Conservation (phyloP, 768 basidiomycete species). For the Tephrocybe sp. region DNA sequence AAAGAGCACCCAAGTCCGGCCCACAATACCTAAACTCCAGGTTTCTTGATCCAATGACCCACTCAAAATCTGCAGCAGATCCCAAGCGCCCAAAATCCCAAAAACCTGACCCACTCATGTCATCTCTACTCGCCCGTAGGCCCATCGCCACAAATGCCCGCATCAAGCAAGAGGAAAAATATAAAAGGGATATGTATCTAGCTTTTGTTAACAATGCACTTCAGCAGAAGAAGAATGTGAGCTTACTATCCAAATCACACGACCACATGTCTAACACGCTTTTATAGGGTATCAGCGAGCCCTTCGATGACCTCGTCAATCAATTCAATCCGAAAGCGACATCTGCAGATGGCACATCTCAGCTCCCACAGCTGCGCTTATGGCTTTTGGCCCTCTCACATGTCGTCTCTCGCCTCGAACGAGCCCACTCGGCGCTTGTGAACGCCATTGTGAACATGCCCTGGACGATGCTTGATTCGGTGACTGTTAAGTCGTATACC, state of each 20-base stretch:
- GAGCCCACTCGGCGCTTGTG: constrained; percentile 74
- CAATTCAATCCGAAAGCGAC: constrained; percentile 67
- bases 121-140: constrained; percentile 32
- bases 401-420: constrained; percentile 87
- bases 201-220: constrained; percentile 81
- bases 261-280: constrained; percentile 16
- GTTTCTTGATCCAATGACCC: constrained; percentile 36
- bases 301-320: constrained; percentile 86
- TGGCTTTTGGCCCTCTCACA: constrained; percentile 90
- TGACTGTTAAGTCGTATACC: constrained; percentile 85
- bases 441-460: constrained; percentile 85
- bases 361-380: constrained; percentile 59
- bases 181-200: constrained; percentile 80
- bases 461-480: constrained; percentile 88
- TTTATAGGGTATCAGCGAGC: constrained; percentile 66
- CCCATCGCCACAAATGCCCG: constrained; percentile 80
- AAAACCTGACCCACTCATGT: constrained; percentile 24
- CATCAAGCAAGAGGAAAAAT: constrained; percentile 72
- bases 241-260: constrained; percentile 21
- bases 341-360: constrained; percentile 27
- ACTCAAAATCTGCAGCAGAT: constrained; percentile 38
- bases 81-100: constrained; percentile 33
- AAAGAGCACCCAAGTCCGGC: constrained; percentile 65
- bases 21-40: constrained; percentile 45
- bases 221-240: constrained; percentile 66